phyloP scores from a whole-genome alignment of 164 flowering plant genomes.

The Magnolia changhungtana region DNA sequence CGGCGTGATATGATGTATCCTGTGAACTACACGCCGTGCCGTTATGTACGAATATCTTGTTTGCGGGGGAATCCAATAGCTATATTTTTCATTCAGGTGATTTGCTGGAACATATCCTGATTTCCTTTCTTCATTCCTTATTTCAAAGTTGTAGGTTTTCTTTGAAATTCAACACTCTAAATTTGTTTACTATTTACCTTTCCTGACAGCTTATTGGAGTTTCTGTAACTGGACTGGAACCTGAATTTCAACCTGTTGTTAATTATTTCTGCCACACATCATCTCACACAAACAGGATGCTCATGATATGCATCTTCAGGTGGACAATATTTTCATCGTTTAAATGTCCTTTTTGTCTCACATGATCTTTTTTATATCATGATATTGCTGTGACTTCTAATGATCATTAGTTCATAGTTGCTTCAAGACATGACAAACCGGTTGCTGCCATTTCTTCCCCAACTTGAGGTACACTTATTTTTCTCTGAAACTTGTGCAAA shows the following conservation, averaged over 20 bases:
- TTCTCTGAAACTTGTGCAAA: neutral
- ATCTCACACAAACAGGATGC: slow-evolving; percentile 73
- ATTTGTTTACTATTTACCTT: slow-evolving; percentile 2
- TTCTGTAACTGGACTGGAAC: slow-evolving; percentile 71
- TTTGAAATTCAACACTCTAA: neutral
- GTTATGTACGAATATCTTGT: slow-evolving; percentile 87
- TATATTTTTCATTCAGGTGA: slow-evolving; percentile 86
- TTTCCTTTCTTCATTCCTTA: too few species aligned
- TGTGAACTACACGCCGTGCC: slow-evolving; percentile 85
- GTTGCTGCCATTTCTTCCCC: slow-evolving; percentile 72
- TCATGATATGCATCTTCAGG: slow-evolving; percentile 83
- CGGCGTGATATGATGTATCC: slow-evolving; percentile 91
- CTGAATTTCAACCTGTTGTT: slow-evolving; percentile 90
- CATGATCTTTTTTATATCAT: neutral
- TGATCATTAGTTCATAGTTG: slow-evolving; percentile 52
- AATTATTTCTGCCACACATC: slow-evolving; percentile 75
- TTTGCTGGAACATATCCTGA: neutral
- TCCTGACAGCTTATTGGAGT: slow-evolving; percentile 71
- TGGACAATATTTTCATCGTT: slow-evolving; percentile 21
- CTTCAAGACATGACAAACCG: slow-evolving; percentile 84
- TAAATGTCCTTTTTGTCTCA: slow-evolving; percentile 1
- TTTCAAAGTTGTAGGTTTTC: neutral
- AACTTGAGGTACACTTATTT: slow-evolving; percentile 68
- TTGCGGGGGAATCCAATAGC: slow-evolving; percentile 94
- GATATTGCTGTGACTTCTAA: slow-evolving; percentile 30